Conservation (phyloP, 2,329 filamentous ascomycete genomes). For the Xylogone sp. region DNA sequence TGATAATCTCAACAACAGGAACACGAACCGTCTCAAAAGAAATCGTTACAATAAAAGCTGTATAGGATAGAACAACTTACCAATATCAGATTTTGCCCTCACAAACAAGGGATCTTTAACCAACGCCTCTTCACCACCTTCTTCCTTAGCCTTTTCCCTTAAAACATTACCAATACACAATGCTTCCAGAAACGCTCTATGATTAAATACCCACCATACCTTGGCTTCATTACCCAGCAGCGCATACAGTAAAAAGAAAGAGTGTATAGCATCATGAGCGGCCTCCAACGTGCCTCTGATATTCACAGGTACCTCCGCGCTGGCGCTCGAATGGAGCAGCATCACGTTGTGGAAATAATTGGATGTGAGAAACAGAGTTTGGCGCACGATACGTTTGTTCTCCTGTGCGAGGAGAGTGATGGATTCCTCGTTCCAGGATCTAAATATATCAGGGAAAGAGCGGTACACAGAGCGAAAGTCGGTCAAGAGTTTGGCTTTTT, state of each 20-base stretch:
- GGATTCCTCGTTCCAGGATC: constrained; percentile 60
- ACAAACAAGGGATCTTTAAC: constrained; percentile 53
- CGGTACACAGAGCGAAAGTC: constrained; percentile 69
- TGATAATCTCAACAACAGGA: background rate
- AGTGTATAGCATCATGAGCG: constrained; percentile 68
- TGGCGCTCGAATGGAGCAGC: constrained; percentile 71
- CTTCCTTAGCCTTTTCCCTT: constrained; percentile 45
- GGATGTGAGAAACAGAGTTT: constrained; percentile 75
- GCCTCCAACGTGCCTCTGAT: constrained; percentile 68
- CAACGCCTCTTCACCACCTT: constrained; percentile 41
- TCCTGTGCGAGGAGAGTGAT: constrained; percentile 51
- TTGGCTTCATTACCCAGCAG: constrained; percentile 68
- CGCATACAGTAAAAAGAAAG: constrained; percentile 70
- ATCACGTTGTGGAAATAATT: constrained; percentile 83
- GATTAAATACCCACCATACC: constrained; percentile 84
- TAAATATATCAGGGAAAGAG: constrained; percentile 68
- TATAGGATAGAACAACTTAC: constrained; percentile 37
- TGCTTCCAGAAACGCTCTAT: constrained; percentile 74
- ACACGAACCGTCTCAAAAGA: background rate
- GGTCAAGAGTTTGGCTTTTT: constrained; percentile 66
- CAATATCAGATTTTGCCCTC: constrained; percentile 57
- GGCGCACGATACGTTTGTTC: constrained; percentile 65
- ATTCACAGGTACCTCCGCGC: constrained; percentile 58
- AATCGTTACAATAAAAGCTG: background rate
- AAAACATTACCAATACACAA: constrained; percentile 62